Evolutionary conservation across 306 rosid species (phyloP).

Genomic region (Alnus glutinosa): DNA sequence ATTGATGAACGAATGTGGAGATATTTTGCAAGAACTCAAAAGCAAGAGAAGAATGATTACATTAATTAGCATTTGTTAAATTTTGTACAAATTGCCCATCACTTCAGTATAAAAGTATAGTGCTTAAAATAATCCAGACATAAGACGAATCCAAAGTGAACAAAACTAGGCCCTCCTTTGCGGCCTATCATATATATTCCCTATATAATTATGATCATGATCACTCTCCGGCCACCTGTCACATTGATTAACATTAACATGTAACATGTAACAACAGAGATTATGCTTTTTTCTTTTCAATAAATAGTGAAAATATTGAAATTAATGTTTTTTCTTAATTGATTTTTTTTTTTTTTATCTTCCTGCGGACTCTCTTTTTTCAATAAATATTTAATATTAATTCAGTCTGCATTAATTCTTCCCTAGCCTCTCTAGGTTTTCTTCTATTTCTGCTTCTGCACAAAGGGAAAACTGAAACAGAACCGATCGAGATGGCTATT

Average conservation of each 20-base stretch:
- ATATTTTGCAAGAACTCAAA: not conserved
- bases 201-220: not conserved
- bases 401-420: no score
- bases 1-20: not conserved
- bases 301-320: not conserved
- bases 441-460: constrained; percentile 5
- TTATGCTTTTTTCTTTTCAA: not conserved
- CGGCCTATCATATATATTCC: not conserved
- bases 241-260: not conserved
- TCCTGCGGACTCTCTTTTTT: no score
- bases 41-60: not conserved
- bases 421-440: not conserved
- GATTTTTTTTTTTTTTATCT: no score
- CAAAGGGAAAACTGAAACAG: no score
- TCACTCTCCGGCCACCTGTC: not conserved
- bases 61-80: not conserved
- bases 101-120: not conserved
- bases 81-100: constrained; percentile 1
- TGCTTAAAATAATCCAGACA: not conserved
- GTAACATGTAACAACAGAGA: no score
- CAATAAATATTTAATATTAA: no score
- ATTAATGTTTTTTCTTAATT: no score
- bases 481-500: no score
- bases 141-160: not conserved
- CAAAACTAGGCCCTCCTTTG: not conserved